These are phyloP conservation scores for Erigeron canadensis DNA, from an alignment of 129 eudicot species.

Conservation along the genomic window DNA sequence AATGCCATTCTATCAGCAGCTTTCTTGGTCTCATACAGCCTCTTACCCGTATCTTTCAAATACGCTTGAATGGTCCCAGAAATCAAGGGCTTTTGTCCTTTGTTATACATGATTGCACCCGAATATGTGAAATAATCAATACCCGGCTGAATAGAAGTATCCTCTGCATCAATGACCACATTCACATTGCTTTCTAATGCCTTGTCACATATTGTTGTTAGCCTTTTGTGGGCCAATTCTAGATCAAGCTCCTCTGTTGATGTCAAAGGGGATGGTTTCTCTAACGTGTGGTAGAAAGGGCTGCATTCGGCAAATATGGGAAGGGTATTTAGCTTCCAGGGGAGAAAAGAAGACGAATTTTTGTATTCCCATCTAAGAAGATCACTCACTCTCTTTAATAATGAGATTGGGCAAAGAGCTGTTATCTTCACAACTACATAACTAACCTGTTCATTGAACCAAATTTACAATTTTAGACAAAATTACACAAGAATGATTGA, in stretches of 20 bases:
- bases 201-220: slow-evolving; percentile 36
- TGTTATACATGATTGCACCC: slow-evolving; percentile 42
- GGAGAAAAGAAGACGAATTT: slow-evolving; percentile 44
- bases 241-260: slow-evolving; percentile 69
- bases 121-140: slow-evolving; percentile 71
- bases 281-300: slow-evolving; percentile 68
- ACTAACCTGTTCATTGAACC: slow-evolving; percentile 42
- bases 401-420: slow-evolving; percentile 49
- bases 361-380: slow-evolving; percentile 72
- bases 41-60: slow-evolving; percentile 63
- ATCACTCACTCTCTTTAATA: slow-evolving; percentile 69
- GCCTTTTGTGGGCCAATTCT: slow-evolving; percentile 47
- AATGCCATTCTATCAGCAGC: slow-evolving; percentile 70
- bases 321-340: slow-evolving; percentile 69
- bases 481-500: background rate
- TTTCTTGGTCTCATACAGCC: slow-evolving; percentile 45
- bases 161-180: slow-evolving; percentile 79
- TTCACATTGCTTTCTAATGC: slow-evolving; percentile 52
- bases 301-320: slow-evolving; percentile 63
- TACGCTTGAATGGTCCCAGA: slow-evolving; percentile 72
- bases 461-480: background rate
- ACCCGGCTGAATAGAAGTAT: slow-evolving; percentile 71
- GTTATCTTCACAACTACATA: slow-evolving; percentile 73
- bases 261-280: slow-evolving; percentile 53
- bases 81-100: slow-evolving; percentile 40